Conservation (phyloP, 169 alveolate species). For the Neospora caninum region DNA sequence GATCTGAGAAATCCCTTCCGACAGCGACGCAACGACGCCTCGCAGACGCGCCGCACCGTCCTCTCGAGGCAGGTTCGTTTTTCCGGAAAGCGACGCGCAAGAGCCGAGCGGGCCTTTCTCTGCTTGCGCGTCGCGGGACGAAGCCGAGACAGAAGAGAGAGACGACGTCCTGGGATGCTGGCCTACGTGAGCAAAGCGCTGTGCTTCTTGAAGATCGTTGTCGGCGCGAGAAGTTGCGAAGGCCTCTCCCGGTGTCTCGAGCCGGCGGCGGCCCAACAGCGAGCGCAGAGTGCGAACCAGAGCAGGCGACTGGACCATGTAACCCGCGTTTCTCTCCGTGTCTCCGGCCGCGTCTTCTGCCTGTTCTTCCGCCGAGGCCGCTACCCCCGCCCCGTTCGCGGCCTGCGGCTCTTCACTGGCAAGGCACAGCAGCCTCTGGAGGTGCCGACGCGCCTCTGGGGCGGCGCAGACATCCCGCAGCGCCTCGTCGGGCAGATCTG, state of each 20-base stretch:
- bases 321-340: background rate
- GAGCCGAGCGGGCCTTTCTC: background rate
- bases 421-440: background rate
- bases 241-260: background rate
- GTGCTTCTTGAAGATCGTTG: no score
- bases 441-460: background rate
- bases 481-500: conserved; percentile 58
- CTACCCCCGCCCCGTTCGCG: no score
- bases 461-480: conserved; percentile 4
- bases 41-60: background rate
- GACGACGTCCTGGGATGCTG: no score
- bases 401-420: background rate
- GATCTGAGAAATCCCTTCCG: conserved; percentile 50
- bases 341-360: background rate
- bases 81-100: background rate
- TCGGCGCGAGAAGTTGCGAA: background rate
- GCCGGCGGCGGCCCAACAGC: background rate
- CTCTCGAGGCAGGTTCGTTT: background rate
- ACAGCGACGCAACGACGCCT: background rate
- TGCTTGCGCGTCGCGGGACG: background rate
- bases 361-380: no score
- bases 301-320: background rate
- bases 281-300: background rate
- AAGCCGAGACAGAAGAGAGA: background rate
- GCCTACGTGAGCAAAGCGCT: no score